These are phyloP conservation scores for Bauhinia variegata DNA, from an alignment of 306 rosid genomes.

Conservation along the genomic window DNA sequence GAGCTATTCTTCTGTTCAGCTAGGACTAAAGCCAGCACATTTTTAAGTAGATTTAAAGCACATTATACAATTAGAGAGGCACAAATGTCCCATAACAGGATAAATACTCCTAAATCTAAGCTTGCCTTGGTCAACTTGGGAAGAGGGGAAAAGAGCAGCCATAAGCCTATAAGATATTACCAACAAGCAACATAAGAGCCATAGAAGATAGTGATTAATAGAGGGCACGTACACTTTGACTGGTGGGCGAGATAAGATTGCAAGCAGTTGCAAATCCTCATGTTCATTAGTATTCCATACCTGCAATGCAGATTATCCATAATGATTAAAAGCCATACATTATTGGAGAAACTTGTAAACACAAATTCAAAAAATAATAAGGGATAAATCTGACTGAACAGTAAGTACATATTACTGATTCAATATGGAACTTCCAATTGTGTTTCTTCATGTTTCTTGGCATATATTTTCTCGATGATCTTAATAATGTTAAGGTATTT, in stretches of 20 bases:
- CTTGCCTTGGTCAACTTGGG: neutral
- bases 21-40: slow-evolving; percentile 13
- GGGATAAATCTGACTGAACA: too few species aligned
- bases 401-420: neutral
- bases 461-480: slow-evolving; percentile 2
- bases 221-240: slow-evolving; percentile 72
- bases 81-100: neutral
- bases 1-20: slow-evolving; percentile 24
- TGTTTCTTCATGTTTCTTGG: neutral
- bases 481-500: slow-evolving; percentile 7
- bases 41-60: neutral
- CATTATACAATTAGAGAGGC: neutral
- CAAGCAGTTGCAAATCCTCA: slow-evolving; percentile 85
- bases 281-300: slow-evolving; percentile 72
- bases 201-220: slow-evolving; percentile 31
- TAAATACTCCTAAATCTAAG: neutral
- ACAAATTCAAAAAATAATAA: neutral
- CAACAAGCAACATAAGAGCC: slow-evolving; percentile 5
- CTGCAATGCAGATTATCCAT: slow-evolving; percentile 51
- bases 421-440: slow-evolving; percentile 16
- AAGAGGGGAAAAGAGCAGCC: slow-evolving; percentile 3
- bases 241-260: slow-evolving; percentile 82
- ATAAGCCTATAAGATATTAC: too few species aligned
- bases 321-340: slow-evolving; percentile 21
- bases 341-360: slow-evolving; percentile 15